Evolutionary conservation across 106 monocot genomes (phyloP), one percentile per base, ranked within the genome.

Genomic region (Acorus gramineus): DNA sequence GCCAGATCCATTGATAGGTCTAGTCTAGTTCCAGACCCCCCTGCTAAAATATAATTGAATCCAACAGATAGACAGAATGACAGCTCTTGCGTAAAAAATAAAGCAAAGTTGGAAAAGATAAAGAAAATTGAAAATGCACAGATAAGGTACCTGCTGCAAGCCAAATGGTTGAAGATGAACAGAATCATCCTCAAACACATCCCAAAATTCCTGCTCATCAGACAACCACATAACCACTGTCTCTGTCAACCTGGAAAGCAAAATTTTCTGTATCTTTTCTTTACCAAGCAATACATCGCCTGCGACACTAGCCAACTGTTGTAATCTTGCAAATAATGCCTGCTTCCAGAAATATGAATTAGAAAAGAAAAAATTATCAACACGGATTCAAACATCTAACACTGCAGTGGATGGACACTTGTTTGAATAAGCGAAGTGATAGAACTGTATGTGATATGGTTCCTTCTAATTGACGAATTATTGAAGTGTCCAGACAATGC

Each of bases 171-270:
- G 80, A 48, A 92, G 83, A 64, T 81, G 74, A 59, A 81, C 50
- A 49, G 83, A 79, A 3, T 76, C 75, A 69, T 98, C 92, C 53
- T 88, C 85, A 76, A 98, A 89, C 46, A 98, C 92, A 42, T 92
- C 98, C 91, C 92, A 92, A 67, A 98, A 98, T 45, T 86, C 98
- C 50, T 98, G 88, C 66, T 98, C 92, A 44, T 88, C 74, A 47
- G 88, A 87, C 59, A 98, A 79, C 98, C 98, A 98, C 66, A 92
- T 92, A 10, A 89, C 77, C 5, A 98, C 91, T 0, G 85, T 86
- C 70, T 98, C 98, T 43, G 78, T 92, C 63, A 98, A 55, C 76
- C 98, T 81, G n/a, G 88, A 85, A 44, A 98, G 75, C 53, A 98
- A 74, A 65, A 73, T 74, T n/a, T 92, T 98, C 63, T 88, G 98